Percentiles rank a stretch among this genome's conserved stretches.
Conservation (phyloP, 2,329 filamentous ascomycete genomes). For the Penicillium aurantiogriseum region DNA sequence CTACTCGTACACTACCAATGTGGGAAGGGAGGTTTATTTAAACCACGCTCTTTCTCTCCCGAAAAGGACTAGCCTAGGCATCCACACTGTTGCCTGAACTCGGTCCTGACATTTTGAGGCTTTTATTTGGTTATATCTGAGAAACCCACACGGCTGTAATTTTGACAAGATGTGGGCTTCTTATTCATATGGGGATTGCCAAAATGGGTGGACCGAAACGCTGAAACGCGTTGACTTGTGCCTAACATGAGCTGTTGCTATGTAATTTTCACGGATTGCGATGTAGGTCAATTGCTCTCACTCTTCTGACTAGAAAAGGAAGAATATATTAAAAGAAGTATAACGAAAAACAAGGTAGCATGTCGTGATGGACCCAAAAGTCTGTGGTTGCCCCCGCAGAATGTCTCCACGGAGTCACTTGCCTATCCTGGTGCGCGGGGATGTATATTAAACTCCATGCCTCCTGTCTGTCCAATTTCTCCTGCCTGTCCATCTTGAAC, state of each 20-base stretch:
- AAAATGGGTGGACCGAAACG: background rate
- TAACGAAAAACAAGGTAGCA: background rate
- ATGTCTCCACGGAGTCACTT: conserved; percentile 3
- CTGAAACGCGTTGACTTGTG: background rate
- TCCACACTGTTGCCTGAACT: background rate
- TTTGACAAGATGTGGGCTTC: background rate
- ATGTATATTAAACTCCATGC: background rate
- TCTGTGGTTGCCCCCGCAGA: background rate
- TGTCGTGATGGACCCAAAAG: background rate
- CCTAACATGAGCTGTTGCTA: background rate
- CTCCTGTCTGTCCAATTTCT: background rate
- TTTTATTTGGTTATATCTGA: background rate
- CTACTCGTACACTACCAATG: background rate
- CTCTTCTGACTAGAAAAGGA: background rate
- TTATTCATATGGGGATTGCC: background rate
- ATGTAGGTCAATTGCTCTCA: background rate
- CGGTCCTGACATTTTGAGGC: background rate
- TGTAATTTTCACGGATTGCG: background rate
- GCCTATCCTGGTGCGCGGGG: conserved; percentile 1
- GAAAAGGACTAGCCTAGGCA: conserved; percentile 2
- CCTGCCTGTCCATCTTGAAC: background rate
- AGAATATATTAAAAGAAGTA: background rate
- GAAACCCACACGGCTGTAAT: background rate
- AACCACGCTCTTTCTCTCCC: background rate
- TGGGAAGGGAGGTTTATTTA: background rate